Evolutionary conservation across 257 asterid species (phyloP).

Genomic region (Nicotiana sylvestris): DNA sequence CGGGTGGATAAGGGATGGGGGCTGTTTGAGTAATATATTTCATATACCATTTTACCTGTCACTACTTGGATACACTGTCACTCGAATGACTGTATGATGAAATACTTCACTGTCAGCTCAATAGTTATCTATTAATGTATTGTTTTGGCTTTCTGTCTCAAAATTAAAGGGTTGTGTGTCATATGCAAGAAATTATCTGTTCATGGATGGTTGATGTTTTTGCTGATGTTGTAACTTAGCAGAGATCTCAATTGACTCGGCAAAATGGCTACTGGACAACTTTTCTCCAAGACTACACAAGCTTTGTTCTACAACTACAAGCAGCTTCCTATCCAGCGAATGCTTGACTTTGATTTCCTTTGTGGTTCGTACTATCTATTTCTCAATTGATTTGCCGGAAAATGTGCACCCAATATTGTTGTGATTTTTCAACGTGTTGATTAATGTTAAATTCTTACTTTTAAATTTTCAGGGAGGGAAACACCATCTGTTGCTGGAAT

Average conservation of each 20-base stretch:
- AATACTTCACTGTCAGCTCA: not conserved
- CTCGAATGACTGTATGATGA: not conserved
- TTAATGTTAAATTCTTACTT: constrained; percentile 10
- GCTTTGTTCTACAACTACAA: constrained; percentile 89
- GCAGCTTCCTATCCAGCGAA: constrained; percentile 96
- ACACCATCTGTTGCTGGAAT: constrained; percentile 99
- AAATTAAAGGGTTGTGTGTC: not conserved
- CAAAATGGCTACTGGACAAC: constrained; percentile 89
- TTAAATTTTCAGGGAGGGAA: constrained; percentile 69
- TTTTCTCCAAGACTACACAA: constrained; percentile 88
- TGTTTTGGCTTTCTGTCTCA: not conserved
- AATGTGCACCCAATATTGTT: not conserved
- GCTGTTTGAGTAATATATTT: not conserved
- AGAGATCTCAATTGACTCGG: constrained; percentile 33
- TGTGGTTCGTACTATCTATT: constrained; percentile 50
- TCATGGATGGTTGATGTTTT: not conserved
- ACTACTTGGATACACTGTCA: not conserved
- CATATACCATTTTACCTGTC: not conserved
- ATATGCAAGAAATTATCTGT: not conserved
- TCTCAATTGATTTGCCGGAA: not conserved
- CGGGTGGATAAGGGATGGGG: not conserved
- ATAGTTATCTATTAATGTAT: not conserved
- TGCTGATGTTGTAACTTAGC: constrained; percentile 24
- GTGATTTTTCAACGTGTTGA: constrained; percentile 9
- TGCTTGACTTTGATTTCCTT: constrained; percentile 99